A percentile compares a stretch with the other conserved stretches of the same genome.
Evolutionary conservation across 768 basidiomycete genomes (phyloP).

Genomic region (Filobasidium floriforme): DNA sequence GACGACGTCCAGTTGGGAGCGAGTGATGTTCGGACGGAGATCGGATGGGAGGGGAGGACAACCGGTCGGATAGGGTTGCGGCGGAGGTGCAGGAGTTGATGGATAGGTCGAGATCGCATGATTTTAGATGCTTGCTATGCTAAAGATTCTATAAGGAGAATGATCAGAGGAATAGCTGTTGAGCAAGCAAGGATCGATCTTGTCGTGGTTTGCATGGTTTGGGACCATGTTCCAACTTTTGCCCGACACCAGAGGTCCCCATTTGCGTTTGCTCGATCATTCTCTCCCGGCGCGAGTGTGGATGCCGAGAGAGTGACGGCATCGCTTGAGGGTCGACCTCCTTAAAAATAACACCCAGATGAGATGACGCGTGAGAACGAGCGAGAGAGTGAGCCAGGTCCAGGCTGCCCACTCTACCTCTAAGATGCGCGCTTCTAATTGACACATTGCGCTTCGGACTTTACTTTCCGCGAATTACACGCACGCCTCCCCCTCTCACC

Average conservation of each 20-base stretch:
- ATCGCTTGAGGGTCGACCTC: no score
- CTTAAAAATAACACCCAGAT: no score
- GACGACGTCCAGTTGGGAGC: not conserved
- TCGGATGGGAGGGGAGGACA: not conserved
- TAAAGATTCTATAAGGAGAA: no score
- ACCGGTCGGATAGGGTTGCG: conserved; percentile 1
- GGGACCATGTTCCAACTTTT: not conserved
- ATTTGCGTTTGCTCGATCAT: not conserved
- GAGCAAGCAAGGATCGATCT: no score
- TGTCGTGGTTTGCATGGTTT: not conserved
- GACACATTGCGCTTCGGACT: not conserved
- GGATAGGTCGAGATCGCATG: conserved; percentile 15
- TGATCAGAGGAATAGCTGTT: no score
- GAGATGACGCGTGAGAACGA: no score
- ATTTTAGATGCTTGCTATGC: not conserved
- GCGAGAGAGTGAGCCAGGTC: no score
- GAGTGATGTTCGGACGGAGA: not conserved
- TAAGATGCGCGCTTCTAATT: not conserved
- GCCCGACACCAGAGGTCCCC: not conserved
- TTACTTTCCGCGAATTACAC: not conserved
- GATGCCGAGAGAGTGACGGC: no score
- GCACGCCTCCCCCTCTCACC: not conserved
- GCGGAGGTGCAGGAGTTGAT: conserved; percentile 9
- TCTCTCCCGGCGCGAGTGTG: not conserved
- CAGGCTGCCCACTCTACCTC: no score